Conservation (phyloP, 2,329 filamentous ascomycete species). For the Hypocreales sp. region DNA sequence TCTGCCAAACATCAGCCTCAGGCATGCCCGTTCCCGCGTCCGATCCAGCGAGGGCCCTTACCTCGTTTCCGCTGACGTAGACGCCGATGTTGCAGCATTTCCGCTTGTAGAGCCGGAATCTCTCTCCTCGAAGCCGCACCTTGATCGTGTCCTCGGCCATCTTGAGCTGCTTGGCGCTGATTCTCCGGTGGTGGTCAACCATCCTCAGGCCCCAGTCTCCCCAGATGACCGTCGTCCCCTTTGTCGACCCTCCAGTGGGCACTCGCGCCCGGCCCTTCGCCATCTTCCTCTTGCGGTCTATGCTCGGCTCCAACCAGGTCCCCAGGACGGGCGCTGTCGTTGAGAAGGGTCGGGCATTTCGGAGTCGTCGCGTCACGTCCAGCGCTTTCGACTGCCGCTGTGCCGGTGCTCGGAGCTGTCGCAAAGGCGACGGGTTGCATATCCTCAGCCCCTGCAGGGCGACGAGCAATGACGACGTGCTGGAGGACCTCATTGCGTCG, state of each 20-base stretch:
- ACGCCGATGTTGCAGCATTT: slow-evolving; percentile 89
- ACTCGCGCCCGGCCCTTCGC: slow-evolving; percentile 84
- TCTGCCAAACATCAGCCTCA: too few relatives aligned
- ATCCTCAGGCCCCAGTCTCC: slow-evolving; percentile 92
- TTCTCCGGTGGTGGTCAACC: slow-evolving; percentile 81
- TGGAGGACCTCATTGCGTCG: slow-evolving; percentile 29
- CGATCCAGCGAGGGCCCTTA: too few relatives aligned
- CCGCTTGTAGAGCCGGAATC: slow-evolving; percentile 83
- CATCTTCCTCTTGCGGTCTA: slow-evolving; percentile 67
- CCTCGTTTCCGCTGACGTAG: slow-evolving; percentile 88
- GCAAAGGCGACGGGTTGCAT: slow-evolving; percentile 21
- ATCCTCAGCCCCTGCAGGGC: slow-evolving; percentile 36
- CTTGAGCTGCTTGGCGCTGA: slow-evolving; percentile 75
- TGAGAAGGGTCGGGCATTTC: slow-evolving; percentile 53
- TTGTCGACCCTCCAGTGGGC: slow-evolving; percentile 74
- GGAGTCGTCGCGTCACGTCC: slow-evolving; percentile 18
- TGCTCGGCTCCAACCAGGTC: slow-evolving; percentile 71
- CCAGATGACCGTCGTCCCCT: slow-evolving; percentile 92
- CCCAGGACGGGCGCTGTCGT: slow-evolving; percentile 43
- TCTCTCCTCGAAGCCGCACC: slow-evolving; percentile 71
- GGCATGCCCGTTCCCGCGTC: too few relatives aligned
- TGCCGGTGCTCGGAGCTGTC: slow-evolving; percentile 18
- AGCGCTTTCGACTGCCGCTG: slow-evolving; percentile 13
- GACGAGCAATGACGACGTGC: slow-evolving; percentile 28
- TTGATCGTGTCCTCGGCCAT: slow-evolving; percentile 91